Evolutionary conservation across 2,329 filamentous ascomycete species (phyloP).

Genomic region (Thelonectria discophora): DNA sequence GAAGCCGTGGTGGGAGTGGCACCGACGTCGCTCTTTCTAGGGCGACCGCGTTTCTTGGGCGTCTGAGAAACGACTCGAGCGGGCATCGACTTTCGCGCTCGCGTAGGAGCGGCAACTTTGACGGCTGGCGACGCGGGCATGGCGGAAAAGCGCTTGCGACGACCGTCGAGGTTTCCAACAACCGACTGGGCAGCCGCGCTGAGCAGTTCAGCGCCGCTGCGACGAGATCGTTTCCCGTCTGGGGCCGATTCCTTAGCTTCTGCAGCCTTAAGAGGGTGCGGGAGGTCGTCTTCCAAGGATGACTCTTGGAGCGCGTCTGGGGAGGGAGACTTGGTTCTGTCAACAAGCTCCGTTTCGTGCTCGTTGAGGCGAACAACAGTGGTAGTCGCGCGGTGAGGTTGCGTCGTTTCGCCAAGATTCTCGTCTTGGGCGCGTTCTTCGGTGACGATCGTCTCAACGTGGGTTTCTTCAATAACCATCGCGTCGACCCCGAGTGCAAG

Average conservation of each 20-base stretch:
- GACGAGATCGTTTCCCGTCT: constrained; percentile 27
- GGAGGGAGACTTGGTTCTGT: neutral
- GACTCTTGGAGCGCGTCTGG: neutral
- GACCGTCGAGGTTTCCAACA: constrained; percentile 23
- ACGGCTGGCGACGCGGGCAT: constrained; percentile 27
- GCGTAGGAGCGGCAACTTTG: constrained; percentile 24
- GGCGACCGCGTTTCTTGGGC: constrained; percentile 38
- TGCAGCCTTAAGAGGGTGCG: neutral
- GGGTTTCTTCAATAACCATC: neutral
- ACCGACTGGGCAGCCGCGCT: constrained; percentile 12
- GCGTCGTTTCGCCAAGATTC: neutral
- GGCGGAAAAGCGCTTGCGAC: constrained; percentile 27
- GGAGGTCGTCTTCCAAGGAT: neutral
- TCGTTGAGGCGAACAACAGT: neutral
- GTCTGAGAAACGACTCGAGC: constrained; percentile 28
- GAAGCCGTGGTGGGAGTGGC: constrained; percentile 28
- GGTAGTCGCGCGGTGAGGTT: neutral
- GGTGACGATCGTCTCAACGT: neutral
- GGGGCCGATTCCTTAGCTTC: constrained; percentile 1
- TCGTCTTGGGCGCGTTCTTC: neutral
- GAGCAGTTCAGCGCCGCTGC: constrained; percentile 25
- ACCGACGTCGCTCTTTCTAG: constrained; percentile 34
- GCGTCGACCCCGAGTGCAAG: neutral
- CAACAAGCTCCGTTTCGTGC: neutral
- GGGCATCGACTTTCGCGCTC: constrained; percentile 38